Evolutionary conservation across 2,329 filamentous ascomycete genomes (phyloP).

Genomic region (Nannizziopsis arthrosporioides): DNA sequence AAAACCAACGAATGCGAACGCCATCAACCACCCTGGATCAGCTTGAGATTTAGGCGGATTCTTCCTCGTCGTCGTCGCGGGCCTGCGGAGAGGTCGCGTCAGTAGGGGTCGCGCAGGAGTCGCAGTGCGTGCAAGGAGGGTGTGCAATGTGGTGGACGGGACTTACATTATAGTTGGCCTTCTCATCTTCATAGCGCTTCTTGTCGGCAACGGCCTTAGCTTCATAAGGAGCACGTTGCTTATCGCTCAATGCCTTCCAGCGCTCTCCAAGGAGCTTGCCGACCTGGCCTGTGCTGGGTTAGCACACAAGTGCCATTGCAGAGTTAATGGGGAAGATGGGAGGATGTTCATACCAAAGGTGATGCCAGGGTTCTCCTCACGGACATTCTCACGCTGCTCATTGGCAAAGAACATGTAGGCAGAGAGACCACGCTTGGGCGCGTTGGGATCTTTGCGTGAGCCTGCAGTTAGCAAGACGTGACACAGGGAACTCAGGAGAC

Average conservation of each 20-base stretch:
- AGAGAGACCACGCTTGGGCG: constrained; percentile 96
- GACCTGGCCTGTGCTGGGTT: constrained; percentile 59
- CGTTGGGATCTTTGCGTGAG: constrained; percentile 65
- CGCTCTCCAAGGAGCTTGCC: constrained; percentile 96
- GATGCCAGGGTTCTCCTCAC: constrained; percentile 96
- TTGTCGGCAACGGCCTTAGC: constrained; percentile 94
- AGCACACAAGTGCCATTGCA: neutral
- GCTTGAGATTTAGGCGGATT: constrained; percentile 14
- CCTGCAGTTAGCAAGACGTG: neutral
- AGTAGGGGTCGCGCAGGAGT: neutral
- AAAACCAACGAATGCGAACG: constrained; percentile 7
- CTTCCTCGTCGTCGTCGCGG: constrained; percentile 15
- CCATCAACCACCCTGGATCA: constrained; percentile 5
- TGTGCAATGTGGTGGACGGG: neutral
- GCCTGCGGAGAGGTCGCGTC: constrained; percentile 5
- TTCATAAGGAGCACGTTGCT: constrained; percentile 88
- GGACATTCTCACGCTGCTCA: constrained; percentile 95
- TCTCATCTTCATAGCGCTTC: constrained; percentile 98
- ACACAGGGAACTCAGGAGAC: neutral
- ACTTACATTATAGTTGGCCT: constrained; percentile 81
- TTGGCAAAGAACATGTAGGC: constrained; percentile 99
- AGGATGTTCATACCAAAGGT: constrained; percentile 57
- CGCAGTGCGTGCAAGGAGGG: neutral
- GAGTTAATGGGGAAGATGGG: constrained; percentile 20
- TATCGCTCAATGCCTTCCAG: constrained; percentile 93